phyloP scores from a whole-genome alignment of 345 rosid species.

The Ceriops decandra region DNA sequence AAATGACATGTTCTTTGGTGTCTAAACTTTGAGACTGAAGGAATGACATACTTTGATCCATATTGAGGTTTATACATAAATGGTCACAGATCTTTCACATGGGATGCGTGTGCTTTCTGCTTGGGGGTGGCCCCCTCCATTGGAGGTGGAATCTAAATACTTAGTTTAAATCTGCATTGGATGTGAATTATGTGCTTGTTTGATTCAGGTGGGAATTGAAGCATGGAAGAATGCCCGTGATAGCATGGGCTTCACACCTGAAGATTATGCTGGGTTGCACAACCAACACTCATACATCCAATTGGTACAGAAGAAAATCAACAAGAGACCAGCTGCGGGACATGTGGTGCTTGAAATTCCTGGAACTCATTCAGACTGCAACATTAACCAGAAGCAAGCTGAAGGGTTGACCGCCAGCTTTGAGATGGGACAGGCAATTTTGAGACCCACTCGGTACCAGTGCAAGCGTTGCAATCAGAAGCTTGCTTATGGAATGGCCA shows the following conservation, averaged over 20 bases:
- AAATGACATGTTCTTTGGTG: too few species aligned
- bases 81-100: too few species aligned
- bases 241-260: conserved; percentile 88
- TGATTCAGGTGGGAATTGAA: conserved; percentile 72
- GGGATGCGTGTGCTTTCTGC: too few species aligned
- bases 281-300: conserved; percentile 94
- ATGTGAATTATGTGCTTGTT: neutral
- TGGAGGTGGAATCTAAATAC: neutral
- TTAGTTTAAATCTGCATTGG: neutral
- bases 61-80: too few species aligned
- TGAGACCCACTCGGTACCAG: conserved; percentile 24
- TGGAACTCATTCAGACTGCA: conserved; percentile 21
- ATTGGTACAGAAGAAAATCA: conserved; percentile 77
- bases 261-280: conserved; percentile 89
- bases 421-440: conserved; percentile 44
- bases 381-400: conserved; percentile 38
- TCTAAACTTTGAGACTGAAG: too few species aligned
- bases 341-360: conserved; percentile 72
- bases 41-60: too few species aligned
- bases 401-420: conserved; percentile 41
- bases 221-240: conserved; percentile 91
- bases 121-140: neutral
- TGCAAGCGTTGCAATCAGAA: conserved; percentile 77
- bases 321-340: conserved; percentile 40
- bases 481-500: conserved; percentile 40